Evolutionary conservation across 2,329 filamentous ascomycete species (phyloP).

Genomic region (Clarireedia paspali): DNA sequence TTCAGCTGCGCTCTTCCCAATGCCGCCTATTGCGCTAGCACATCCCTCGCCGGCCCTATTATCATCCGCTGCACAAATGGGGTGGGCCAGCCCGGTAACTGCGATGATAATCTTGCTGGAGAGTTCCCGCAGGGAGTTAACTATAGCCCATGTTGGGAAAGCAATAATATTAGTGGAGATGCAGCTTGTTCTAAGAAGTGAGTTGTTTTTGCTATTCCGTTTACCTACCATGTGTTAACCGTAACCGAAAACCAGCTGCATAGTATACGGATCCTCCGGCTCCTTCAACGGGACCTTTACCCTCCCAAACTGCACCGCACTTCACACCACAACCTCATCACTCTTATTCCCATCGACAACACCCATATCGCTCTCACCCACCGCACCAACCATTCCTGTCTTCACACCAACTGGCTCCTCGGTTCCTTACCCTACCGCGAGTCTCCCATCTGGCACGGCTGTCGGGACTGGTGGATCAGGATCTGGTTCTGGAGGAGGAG

Average conservation of each 20-base stretch:
- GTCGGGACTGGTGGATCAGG: slow-evolving; percentile 3
- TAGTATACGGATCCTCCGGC: slow-evolving; percentile 35
- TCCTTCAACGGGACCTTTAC: slow-evolving; percentile 31
- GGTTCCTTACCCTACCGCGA: background rate
- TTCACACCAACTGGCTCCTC: slow-evolving; percentile 6
- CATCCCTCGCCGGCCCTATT: slow-evolving; percentile 36
- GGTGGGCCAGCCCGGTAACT: slow-evolving; percentile 36
- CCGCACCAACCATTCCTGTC: slow-evolving; percentile 11
- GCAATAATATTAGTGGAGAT: slow-evolving; percentile 33
- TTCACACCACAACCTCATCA: slow-evolving; percentile 11
- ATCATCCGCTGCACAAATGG: slow-evolving; percentile 40
- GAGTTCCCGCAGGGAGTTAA: slow-evolving; percentile 34
- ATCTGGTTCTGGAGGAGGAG: background rate
- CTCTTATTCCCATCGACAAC: background rate
- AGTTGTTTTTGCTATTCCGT: slow-evolving; percentile 3
- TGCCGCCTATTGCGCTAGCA: slow-evolving; percentile 36
- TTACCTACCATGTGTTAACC: background rate
- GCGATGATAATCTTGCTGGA: slow-evolving; percentile 38
- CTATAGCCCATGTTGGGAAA: slow-evolving; percentile 36
- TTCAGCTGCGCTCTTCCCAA: slow-evolving; percentile 34
- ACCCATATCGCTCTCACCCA: background rate
- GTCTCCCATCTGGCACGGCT: background rate
- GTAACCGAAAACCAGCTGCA: slow-evolving; percentile 27
- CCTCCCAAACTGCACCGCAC: slow-evolving; percentile 27
- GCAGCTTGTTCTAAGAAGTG: slow-evolving; percentile 42